phyloP scores from a whole-genome alignment of 164 flowering plant genomes.

The Dillenia suffruticosa region DNA sequence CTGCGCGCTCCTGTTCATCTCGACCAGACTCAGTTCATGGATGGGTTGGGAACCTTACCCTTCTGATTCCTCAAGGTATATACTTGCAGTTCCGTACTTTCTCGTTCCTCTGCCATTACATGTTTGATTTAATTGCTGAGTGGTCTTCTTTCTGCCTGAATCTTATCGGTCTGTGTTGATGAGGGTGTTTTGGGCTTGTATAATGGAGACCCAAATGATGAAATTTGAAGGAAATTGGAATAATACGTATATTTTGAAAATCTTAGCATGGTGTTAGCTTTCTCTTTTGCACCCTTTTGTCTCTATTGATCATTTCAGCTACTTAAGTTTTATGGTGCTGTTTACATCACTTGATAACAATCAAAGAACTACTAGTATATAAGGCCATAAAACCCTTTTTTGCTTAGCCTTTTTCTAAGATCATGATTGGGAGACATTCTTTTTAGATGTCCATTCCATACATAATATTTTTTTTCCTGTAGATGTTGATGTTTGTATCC shows the following conservation, averaged over 20 bases:
- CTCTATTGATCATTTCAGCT: too few relatives aligned
- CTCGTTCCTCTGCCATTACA: conserved; percentile 28
- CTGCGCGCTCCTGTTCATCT: conserved; percentile 17
- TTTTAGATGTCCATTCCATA: neutral
- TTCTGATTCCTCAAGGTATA: conserved; percentile 9
- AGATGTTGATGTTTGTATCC: neutral
- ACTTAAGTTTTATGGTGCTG: too few relatives aligned
- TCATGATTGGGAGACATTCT: neutral
- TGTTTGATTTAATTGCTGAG: neutral
- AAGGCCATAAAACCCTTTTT: too few relatives aligned
- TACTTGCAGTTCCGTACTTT: neutral
- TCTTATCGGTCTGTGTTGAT: neutral
- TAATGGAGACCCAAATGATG: neutral
- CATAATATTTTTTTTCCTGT: neutral
- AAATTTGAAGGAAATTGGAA: neutral
- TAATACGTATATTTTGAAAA: too few relatives aligned
- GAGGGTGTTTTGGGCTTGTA: neutral
- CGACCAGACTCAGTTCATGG: conserved; percentile 17
- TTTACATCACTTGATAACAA: too few relatives aligned
- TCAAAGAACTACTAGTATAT: too few relatives aligned
- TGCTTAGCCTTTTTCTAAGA: too few relatives aligned
- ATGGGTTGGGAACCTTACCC: conserved; percentile 41
- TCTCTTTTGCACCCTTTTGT: too few relatives aligned
- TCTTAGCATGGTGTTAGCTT: too few relatives aligned
- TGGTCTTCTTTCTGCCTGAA: neutral